Percentiles rank a stretch among this genome's conserved stretches.
Conservation (phyloP, 495 filamentous ascomycete genomes). For the Penicillium crystallinum region DNA sequence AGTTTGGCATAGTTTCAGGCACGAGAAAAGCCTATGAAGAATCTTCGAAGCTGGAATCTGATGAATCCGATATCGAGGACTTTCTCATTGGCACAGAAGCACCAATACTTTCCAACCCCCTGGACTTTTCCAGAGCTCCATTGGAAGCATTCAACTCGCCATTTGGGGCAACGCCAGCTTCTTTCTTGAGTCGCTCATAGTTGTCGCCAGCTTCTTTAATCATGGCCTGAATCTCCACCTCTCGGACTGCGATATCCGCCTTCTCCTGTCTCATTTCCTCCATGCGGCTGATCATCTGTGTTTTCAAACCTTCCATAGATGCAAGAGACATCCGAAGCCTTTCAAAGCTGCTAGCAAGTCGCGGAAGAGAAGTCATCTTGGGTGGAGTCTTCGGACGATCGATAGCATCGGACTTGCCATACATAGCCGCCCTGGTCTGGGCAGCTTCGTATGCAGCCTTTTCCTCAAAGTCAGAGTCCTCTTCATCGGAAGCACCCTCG, state of each 20-base stretch:
- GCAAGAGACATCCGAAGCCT: constrained; percentile 47
- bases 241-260: constrained; percentile 61
- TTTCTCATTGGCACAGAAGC: constrained; percentile 19
- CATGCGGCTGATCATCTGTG: constrained; percentile 51
- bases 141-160: constrained; percentile 23
- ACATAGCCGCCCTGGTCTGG: constrained; percentile 77
- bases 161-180: constrained; percentile 42
- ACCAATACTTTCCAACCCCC: constrained; percentile 42
- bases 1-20: background rate
- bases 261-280: constrained; percentile 62
- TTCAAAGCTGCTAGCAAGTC: constrained; percentile 45
- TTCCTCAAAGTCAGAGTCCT: constrained; percentile 76
- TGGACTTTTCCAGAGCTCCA: constrained; percentile 29
- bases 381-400: constrained; percentile 51
- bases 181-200: constrained; percentile 58
- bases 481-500: constrained; percentile 56
- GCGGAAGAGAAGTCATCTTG: constrained; percentile 54
- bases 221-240: constrained; percentile 75
- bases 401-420: constrained; percentile 42
- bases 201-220: constrained; percentile 78
- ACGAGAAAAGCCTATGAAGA: constrained; percentile 10
- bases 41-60: constrained; percentile 26
- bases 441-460: constrained; percentile 82
- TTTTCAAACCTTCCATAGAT: constrained; percentile 51
- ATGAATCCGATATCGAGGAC: constrained; percentile 5